Base-by-base conservation (phyloP, 331 rosid species). In the Telfairia occidentalis region DNA sequence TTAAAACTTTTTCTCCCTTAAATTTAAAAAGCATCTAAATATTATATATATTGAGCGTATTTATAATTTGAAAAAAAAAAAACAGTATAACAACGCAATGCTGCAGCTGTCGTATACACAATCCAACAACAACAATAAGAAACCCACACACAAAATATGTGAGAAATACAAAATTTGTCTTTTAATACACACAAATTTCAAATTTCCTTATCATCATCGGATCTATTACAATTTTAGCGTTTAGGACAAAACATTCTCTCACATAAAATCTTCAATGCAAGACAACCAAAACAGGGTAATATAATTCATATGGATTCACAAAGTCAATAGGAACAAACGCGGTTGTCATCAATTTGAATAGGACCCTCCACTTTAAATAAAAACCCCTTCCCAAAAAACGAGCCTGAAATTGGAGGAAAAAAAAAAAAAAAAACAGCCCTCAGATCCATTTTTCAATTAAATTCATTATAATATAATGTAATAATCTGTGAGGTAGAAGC, bases 281-380 rank as follows among this genome's bases (percentile, higher is more conserved):
- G 71, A 63, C 71, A 63, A 35, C 71, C 61, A 23, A 45, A 12
- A 24, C 32, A 23, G 61, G 32, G 6, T 19, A 5, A 83, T 85
- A 16, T 5, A 19, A 52, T n/a, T 28, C n/a, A n/a, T n/a, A n/a
- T 58, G 10, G 65, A 28, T 81, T 71, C 73, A 73, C 65, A n/a
- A 24, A 63, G 91, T 87, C 90, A 80, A 87, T 85, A 86, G 69
- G 43, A 69, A 67, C 8, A 34, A 59, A 79, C 88, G 82, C 86
- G 92, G 77, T 78, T 73, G 55, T 64, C 46, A 73, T 40, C 30
- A 54, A 76, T 82, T 81, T 73, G 80, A 81, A 54, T 75, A 80
- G 86, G 91, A 84, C 93, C 86, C 88, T 79, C 89, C 92, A 82
- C 87, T 61, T 61, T 32, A 69, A 73, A 66, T 43, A 32, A 2